These are phyloP conservation scores for Tolypocladium nubicola DNA, from an alignment of 2,329 filamentous ascomycete genomes.

Conservation along the genomic window DNA sequence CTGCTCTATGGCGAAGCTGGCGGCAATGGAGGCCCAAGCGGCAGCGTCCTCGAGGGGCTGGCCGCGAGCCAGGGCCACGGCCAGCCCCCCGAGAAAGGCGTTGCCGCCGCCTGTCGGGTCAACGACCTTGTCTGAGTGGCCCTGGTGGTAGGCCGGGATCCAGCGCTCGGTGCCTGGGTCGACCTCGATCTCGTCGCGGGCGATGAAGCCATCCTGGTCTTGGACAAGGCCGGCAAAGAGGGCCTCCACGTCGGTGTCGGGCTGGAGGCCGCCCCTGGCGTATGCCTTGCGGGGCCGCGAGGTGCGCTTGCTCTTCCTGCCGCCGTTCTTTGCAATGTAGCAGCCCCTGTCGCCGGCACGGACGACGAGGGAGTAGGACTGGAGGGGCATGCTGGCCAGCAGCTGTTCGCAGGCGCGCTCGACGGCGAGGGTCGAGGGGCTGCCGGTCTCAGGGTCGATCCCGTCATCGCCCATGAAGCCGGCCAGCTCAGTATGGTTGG, in stretches of 20 bases:
- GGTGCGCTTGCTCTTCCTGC: constrained; percentile 30
- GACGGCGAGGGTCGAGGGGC: constrained; percentile 39
- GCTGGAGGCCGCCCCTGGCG: constrained; percentile 40
- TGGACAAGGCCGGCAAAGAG: constrained; percentile 49
- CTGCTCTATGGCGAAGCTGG: constrained; percentile 92
- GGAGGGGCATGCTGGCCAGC: constrained; percentile 51
- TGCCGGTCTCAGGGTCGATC: constrained; percentile 42
- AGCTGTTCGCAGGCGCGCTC: constrained; percentile 54
- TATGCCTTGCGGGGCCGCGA: constrained; percentile 29
- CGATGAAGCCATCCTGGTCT: constrained; percentile 40
- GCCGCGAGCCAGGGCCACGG: constrained; percentile 48
- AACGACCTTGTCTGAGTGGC: constrained; percentile 44
- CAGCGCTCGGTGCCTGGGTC: constrained; percentile 59
- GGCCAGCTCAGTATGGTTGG: constrained; percentile 84
- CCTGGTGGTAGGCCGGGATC: constrained; percentile 66
- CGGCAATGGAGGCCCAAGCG: constrained; percentile 69
- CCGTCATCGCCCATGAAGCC: constrained; percentile 63
- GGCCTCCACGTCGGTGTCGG: constrained; percentile 52
- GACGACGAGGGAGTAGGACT: constrained; percentile 57
- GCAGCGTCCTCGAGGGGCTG: constrained; percentile 58
- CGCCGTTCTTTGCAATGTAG: constrained; percentile 49
- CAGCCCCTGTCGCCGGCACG: constrained; percentile 64
- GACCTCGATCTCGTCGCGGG: constrained; percentile 48
- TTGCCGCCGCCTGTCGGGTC: constrained; percentile 95
- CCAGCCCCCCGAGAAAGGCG: constrained; percentile 61